Evolutionary conservation across 1,139 yeast genomes (phyloP), one percentile per base, ranked within the genome.

Genomic region (Kodamaea plutei): DNA sequence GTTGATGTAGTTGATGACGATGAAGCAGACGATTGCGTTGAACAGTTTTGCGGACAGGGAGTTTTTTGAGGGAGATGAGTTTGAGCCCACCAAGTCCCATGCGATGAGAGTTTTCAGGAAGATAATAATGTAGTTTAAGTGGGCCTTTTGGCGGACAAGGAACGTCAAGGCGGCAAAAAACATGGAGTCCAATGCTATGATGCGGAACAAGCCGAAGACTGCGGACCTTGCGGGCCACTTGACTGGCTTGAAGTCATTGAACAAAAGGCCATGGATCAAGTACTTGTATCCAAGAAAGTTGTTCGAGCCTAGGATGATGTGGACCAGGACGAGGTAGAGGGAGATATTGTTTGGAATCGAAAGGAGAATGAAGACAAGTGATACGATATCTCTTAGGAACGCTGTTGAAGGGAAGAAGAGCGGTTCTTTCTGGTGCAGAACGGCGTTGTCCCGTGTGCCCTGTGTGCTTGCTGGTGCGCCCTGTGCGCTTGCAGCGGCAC

Each of bases 41-140:
- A 54, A 31, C 40, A 48, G 34, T 44, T 48, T 33, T 47, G 38
- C 28, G 43, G 40, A 18, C 27, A 17, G 20, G 9, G 34, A 23
- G 15, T 20, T 33, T 35, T 16, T 41, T 12, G 41, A 26, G 39
- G 48, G 17, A 15, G 22, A 13, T 11, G 26, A 8, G 17, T 16
- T 21, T n/a, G n/a, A n/a, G 56, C 79, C 77, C 9, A 73, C 65
- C 29, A 74, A 47, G 31, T 67, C 73, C 25, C 73, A 59, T 1
- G 79, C 67, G n/a, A 74, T 53, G 18, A 73, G 61, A 3, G 77
- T 64, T 42, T 72, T 71, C 8, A 78, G 68, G 31, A 74, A 54
- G 9, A 72, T 44, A 15, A 64, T 61, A 16, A 69, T 46, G 43
- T 68, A 68, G 27, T 61, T 61, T 29, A 66, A 52, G 32, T 61